Base-by-base conservation (phyloP, 108 stramenopile species). In the Aurantiochytrium sp. region DNA sequence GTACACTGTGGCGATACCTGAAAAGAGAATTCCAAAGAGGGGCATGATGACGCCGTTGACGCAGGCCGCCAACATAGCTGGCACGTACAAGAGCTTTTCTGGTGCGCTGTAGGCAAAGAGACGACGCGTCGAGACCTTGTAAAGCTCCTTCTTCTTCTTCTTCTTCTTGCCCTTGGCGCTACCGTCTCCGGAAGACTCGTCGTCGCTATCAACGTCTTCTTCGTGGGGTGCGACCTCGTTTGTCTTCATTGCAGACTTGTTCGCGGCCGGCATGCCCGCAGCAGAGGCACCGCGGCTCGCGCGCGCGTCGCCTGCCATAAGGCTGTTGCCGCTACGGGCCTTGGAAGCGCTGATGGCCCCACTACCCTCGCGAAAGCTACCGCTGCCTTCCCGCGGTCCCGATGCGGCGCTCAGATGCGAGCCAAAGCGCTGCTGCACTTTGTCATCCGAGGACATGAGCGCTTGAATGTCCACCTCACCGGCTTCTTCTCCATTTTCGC, bases 1-100 rank as follows among this genome's bases (percentile, higher is more conserved):
- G 4, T 83, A 83, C 51, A 83, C 76, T 12, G 76, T 53, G 45
- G 76, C 76, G 18, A 87, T 89, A 89, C 89, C 88, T 16, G 88
- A 43, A 28, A 88, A 59, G 59, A 59, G 6, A 18, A 88, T 58
- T 10, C 29, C 53, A 29, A 87, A 87, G 43, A 58, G 8, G 35
- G 87, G 87, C 58, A 88, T 59, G 42, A 44, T 42, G 58, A 44
- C 18, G 59, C 87, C 87, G 42, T 60, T 53, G 59, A 88, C 6
- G 45, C 16, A 21, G 8, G 49, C 58, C 44, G 87, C 58, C 14
- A 88, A 25, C 8, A 60, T 21, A 0, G 87, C 87, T 21, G 49
- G 59, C 14, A 60, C 8, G 59, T 55, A 88, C 59, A 88, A 19
- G 44, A 19, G n/a, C 57, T 60, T 88, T 53, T 60, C 87, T 19